phyloP scores from a whole-genome alignment of 1,139 yeast species.

The Spathaspora sp. region DNA sequence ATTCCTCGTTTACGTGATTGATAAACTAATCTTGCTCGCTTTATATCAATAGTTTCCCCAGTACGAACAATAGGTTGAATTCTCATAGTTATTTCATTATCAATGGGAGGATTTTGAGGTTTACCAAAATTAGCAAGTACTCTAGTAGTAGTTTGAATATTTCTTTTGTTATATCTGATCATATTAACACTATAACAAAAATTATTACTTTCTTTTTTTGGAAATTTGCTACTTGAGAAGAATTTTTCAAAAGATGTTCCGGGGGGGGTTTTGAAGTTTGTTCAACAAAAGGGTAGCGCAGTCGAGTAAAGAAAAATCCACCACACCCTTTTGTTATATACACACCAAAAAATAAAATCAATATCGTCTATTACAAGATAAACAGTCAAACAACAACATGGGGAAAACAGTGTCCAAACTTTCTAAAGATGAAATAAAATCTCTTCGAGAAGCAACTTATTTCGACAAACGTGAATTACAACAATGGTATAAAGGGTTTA shows the following conservation, averaged over 20 bases:
- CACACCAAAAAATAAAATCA: not conserved
- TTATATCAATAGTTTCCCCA: slow-evolving; percentile 72
- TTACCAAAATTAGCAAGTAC: slow-evolving; percentile 37
- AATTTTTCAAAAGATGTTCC: slow-evolving; percentile 1
- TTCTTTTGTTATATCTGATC: slow-evolving; percentile 11
- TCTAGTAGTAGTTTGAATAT: slow-evolving; percentile 12
- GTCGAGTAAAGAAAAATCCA: too few relatives aligned
- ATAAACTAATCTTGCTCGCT: slow-evolving; percentile 83
- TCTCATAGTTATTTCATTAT: slow-evolving; percentile 37
- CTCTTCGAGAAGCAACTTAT: slow-evolving; percentile 81
- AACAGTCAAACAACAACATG: slow-evolving; percentile 46
- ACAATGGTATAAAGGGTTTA: slow-evolving; percentile 97
- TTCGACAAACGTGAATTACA: slow-evolving; percentile 93
- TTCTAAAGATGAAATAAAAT: slow-evolving; percentile 85
- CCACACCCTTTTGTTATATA: too few relatives aligned
- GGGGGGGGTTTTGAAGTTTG: too few relatives aligned
- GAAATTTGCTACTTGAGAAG: not conserved
- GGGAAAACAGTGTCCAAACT: slow-evolving; percentile 94
- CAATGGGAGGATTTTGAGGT: slow-evolving; percentile 43
- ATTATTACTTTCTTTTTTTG: too few relatives aligned
- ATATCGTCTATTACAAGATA: too few relatives aligned
- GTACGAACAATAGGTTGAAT: slow-evolving; percentile 75
- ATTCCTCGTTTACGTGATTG: slow-evolving; percentile 96
- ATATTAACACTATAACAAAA: too few relatives aligned
- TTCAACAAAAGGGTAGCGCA: not conserved